Evolutionary conservation across 2,329 filamentous ascomycete species (phyloP).

Genomic region (Triangularia setosa): DNA sequence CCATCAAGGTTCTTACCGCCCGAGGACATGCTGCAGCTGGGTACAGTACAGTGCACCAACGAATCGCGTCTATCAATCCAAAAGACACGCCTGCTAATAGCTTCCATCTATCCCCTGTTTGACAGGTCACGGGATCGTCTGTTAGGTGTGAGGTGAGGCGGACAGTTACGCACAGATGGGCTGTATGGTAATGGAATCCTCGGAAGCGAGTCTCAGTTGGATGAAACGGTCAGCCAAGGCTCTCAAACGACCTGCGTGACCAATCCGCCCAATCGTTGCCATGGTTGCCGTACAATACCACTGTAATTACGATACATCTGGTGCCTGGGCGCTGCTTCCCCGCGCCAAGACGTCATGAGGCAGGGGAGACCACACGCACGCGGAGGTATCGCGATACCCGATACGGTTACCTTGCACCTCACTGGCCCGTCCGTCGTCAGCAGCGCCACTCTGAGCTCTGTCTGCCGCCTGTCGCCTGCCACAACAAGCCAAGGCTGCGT

Average conservation of each 20-base stretch:
- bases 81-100: neutral
- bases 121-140: neutral
- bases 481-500: constrained; percentile 1
- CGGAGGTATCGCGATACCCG: neutral
- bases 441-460: neutral
- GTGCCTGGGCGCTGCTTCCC: neutral
- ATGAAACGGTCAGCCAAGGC: neutral
- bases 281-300: neutral
- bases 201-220: neutral
- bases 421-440: neutral
- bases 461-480: neutral
- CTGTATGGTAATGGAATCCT: neutral
- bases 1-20: neutral
- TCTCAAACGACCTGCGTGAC: neutral
- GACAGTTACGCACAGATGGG: neutral
- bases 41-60: neutral
- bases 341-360: neutral
- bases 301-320: neutral
- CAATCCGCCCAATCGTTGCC: neutral
- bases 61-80: neutral
- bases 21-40: neutral
- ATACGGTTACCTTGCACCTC: neutral
- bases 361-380: neutral
- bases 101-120: neutral
- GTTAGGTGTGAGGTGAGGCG: neutral